phyloP scores from a whole-genome alignment of 495 filamentous ascomycete species.

The Xylaria flabelliformis region DNA sequence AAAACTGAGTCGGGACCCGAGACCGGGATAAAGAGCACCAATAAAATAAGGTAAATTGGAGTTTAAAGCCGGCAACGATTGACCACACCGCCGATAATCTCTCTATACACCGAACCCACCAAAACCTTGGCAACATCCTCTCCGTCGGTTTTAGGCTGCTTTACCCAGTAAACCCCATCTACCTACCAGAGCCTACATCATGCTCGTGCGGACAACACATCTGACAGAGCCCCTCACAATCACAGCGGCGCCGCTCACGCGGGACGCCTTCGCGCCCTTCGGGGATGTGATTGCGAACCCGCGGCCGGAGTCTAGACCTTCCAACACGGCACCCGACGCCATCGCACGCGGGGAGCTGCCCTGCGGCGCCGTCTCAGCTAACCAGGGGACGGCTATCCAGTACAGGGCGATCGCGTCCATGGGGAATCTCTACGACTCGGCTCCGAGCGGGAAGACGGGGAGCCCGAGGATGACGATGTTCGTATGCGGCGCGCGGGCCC shows the following conservation, averaged over 20 bases:
- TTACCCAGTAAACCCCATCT: too few relatives aligned
- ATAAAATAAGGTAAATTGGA: neutral
- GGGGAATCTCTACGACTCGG: conserved; percentile 67
- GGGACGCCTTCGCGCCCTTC: conserved; percentile 74
- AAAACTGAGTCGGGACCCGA: neutral
- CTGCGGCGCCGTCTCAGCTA: conserved; percentile 61
- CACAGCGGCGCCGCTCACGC: conserved; percentile 65
- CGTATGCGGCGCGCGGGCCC: conserved; percentile 73
- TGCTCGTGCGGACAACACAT: conserved; percentile 38
- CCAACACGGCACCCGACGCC: conserved; percentile 30
- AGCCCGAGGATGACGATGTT: conserved; percentile 84
- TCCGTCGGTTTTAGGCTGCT: neutral
- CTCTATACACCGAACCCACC: neutral
- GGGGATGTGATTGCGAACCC: conserved; percentile 83
- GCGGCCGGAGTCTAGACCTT: conserved; percentile 55
- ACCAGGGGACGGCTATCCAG: conserved; percentile 89
- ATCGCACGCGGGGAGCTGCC: conserved; percentile 38
- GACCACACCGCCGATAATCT: neutral
- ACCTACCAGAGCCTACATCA: conserved; percentile 14
- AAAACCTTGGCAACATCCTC: neutral
- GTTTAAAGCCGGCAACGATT: neutral
- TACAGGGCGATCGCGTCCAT: conserved; percentile 78
- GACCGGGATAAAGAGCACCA: conserved; percentile 1
- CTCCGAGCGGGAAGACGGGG: conserved; percentile 67
- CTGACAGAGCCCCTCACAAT: conserved; percentile 41